Conservation (phyloP, 2,329 filamentous ascomycete species). For the Chaetothyriales sp. region DNA sequence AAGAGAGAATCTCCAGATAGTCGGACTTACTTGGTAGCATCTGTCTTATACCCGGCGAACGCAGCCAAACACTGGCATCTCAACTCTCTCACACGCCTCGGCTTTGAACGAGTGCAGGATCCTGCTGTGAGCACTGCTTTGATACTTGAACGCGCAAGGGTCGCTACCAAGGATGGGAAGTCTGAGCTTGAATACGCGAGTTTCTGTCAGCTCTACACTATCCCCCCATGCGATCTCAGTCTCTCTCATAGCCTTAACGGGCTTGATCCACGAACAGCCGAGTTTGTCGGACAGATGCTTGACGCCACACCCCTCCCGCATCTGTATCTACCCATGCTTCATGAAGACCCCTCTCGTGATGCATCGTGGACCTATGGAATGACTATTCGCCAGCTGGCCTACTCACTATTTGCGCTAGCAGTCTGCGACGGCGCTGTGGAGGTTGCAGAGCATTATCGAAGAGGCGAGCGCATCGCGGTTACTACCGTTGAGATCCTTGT, state of each 20-base stretch:
- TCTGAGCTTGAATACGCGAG: not conserved
- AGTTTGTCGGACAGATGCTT: slow-evolving; percentile 35
- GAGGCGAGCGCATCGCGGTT: slow-evolving; percentile 21
- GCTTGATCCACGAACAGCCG: slow-evolving; percentile 39
- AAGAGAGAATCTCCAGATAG: slow-evolving; percentile 10
- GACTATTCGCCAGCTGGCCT: slow-evolving; percentile 40
- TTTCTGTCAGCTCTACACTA: not conserved
- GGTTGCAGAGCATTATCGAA: slow-evolving; percentile 14
- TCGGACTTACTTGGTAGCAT: slow-evolving; percentile 2
- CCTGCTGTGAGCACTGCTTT: slow-evolving; percentile 5
- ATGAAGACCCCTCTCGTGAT: slow-evolving; percentile 42
- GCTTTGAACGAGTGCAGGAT: slow-evolving; percentile 27
- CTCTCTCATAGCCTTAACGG: slow-evolving; percentile 5
- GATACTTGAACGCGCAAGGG: not conserved
- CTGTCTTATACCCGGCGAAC: slow-evolving; percentile 8
- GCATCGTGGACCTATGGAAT: slow-evolving; percentile 46
- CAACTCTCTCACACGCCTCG: slow-evolving; percentile 24
- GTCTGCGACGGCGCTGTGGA: slow-evolving; percentile 10
- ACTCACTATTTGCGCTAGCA: slow-evolving; percentile 34
- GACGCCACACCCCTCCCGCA: slow-evolving; percentile 21
- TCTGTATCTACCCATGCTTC: slow-evolving; percentile 53
- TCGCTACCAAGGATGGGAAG: not conserved
- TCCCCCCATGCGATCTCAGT: not conserved
- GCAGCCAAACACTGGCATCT: slow-evolving; percentile 25
- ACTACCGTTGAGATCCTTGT: not conserved